Base-by-base conservation (phyloP, 257 asterid species). In the Apocynum venetum region DNA sequence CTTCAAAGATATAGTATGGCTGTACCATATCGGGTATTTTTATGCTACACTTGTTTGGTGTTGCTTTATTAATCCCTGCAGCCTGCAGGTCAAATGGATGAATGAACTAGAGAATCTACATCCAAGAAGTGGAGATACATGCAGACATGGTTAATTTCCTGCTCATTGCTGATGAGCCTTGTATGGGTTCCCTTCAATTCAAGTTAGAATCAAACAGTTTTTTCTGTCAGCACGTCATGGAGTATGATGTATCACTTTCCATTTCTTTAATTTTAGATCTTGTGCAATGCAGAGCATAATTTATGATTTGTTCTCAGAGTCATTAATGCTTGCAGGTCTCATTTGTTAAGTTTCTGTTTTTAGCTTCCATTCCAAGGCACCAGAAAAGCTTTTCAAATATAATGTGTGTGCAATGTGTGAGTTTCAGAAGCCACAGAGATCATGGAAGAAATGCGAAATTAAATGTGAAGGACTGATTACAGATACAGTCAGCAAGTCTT, bases 21-120 rank as follows among this genome's bases (percentile, higher is more conserved):
- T 2, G 47, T 44, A 44, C 4, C 47, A 44, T 44, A 44, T 2
- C 60, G 14, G 60, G n/a, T 53, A 52, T 13, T 17, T 4, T 53
- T 53, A 53, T 14, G 2, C 6, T 53, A 17, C 20, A 53, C 15
- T 17, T 53, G n/a, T 53, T n/a, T 15, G 14, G 60, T 51, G 6
- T 53, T 53, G n/a, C n/a, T 53, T 53, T 53, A 13, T 53, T 25
- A 25, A 53, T 44, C 47, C 47, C 40, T 41, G 12, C 31, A 25
- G 31, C 15, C 20, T 67, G 72, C 51, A 40, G 72, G 51, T 15
- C 17, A 67, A 40, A 67, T 67, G 72, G 72, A 36, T 67, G 72
- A 67, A 40, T n/a, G 46, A 5, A 67, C 49, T 41, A 17, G 60
- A 53, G 14, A 15, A 14, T 14, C 60, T n/a, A 53, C 60, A 53